A percentile compares a stretch with the other conserved stretches of the same genome.
Evolutionary conservation across 2,329 filamentous ascomycete species (phyloP).

Genomic region (Penicillium fuscoglaucum): DNA sequence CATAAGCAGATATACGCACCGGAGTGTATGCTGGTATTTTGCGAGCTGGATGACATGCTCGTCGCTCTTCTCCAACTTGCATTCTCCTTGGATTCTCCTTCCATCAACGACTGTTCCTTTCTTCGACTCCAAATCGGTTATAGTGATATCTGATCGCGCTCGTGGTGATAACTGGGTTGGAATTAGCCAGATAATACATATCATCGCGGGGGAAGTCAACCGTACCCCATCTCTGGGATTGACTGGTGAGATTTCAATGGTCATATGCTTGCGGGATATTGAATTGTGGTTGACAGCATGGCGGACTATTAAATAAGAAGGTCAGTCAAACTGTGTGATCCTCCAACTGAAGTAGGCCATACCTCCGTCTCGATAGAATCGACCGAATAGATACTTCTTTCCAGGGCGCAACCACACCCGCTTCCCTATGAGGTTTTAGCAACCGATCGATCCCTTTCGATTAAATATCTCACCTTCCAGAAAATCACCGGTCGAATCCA

Average conservation of each 20-base stretch:
- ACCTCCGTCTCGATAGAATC: slow-evolving; percentile 66
- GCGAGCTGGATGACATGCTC: slow-evolving; percentile 71
- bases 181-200: slow-evolving; percentile 13
- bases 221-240: slow-evolving; percentile 66
- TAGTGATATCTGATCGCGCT: slow-evolving; percentile 66
- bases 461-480: slow-evolving; percentile 49
- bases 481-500: slow-evolving; percentile 55
- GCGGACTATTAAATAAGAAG: slow-evolving; percentile 51
- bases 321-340: neutral
- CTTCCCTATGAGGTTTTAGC: slow-evolving; percentile 53
- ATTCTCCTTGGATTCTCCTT: slow-evolving; percentile 64
- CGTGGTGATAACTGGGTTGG: slow-evolving; percentile 58
- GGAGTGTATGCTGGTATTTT: slow-evolving; percentile 59
- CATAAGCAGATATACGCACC: slow-evolving; percentile 27
- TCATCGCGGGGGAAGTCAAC: slow-evolving; percentile 9
- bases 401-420: slow-evolving; percentile 83
- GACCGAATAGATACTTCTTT: slow-evolving; percentile 80
- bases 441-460: neutral
- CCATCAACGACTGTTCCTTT: slow-evolving; percentile 79
- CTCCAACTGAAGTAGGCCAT: slow-evolving; percentile 21
- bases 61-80: slow-evolving; percentile 54
- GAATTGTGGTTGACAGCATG: slow-evolving; percentile 75
- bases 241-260: slow-evolving; percentile 69
- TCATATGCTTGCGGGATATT: slow-evolving; percentile 86
- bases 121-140: slow-evolving; percentile 82